These are phyloP conservation scores for Rhodamnia rubescens DNA, from an alignment of 345 rosid genomes.

Conservation along the genomic window DNA sequence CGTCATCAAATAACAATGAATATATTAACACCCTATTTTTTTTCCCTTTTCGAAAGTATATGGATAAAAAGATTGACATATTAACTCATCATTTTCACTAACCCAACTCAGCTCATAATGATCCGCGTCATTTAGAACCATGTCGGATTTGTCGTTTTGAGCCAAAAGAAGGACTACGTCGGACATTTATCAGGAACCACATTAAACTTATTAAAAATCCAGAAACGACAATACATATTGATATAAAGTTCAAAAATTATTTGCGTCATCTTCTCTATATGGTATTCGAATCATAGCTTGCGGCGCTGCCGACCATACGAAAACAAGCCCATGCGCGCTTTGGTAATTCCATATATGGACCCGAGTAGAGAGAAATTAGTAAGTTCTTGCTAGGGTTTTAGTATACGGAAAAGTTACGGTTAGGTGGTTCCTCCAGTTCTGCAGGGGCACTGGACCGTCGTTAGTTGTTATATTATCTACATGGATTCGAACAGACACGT, in stretches of 20 bases:
- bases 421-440: neutral
- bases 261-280: neutral
- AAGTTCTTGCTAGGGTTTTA: neutral
- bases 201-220: neutral
- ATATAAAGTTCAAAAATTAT: neutral
- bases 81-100: too few relatives aligned
- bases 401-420: neutral
- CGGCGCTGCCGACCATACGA: neutral
- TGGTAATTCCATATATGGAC: neutral
- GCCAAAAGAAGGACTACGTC: neutral
- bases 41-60: too few relatives aligned
- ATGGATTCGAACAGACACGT: neutral
- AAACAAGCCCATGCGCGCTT: neutral
- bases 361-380: neutral
- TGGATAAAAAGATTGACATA: too few relatives aligned
- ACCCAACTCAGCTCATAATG: too few relatives aligned
- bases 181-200: fast-evolving
- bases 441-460: neutral
- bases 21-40: neutral
- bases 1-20: neutral
- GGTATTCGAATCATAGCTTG: neutral
- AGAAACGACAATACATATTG: neutral
- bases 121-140: too few relatives aligned
- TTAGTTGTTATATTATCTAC: neutral
- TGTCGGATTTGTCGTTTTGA: neutral